These are phyloP conservation scores for Fusarium torulosum DNA, from an alignment of 2,329 filamentous ascomycete genomes.

Conservation along the genomic window DNA sequence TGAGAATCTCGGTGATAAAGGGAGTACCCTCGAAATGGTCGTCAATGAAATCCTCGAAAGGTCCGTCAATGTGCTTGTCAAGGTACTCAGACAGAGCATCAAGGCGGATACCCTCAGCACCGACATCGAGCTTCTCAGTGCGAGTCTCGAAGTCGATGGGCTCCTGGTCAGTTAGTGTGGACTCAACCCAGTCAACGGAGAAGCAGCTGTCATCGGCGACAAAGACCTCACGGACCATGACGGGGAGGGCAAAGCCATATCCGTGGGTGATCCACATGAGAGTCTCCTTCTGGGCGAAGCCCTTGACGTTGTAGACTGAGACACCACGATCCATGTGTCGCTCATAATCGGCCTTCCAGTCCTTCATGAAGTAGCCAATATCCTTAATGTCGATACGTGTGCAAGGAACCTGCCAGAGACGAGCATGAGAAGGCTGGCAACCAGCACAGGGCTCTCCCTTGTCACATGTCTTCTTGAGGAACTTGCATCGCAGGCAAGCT, in stretches of 20 bases:
- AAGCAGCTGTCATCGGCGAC: conserved; percentile 94
- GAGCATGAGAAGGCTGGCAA: conserved; percentile 94
- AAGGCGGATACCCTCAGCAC: conserved; percentile 86
- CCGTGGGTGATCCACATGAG: conserved; percentile 95
- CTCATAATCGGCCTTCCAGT: conserved; percentile 98
- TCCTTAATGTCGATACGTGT: conserved; percentile 99
- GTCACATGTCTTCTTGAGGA: conserved; percentile 98
- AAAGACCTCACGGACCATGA: conserved; percentile 93
- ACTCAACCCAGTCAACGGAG: conserved; percentile 93
- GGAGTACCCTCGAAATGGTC: conserved; percentile 96
- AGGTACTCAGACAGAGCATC: conserved; percentile 90
- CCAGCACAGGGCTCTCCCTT: conserved; percentile 96
- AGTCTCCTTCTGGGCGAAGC: conserved; percentile 75
- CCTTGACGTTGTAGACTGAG: conserved; percentile 95
- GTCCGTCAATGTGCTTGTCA: conserved; percentile 92
- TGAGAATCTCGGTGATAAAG: conserved; percentile 95
- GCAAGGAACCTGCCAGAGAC: conserved; percentile 97
- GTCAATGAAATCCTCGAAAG: conserved; percentile 93
- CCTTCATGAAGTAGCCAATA: conserved; percentile 98
- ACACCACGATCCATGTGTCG: conserved; percentile 88
- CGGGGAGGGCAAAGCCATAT: conserved; percentile 91
- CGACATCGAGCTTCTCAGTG: conserved; percentile 89
- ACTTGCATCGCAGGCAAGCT: conserved; percentile 95
- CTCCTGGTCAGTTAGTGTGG: conserved; percentile 73
- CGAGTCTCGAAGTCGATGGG: conserved; percentile 86